Evolutionary conservation across 2,329 filamentous ascomycete genomes (phyloP).

Genomic region (Raffaelea arxii): DNA sequence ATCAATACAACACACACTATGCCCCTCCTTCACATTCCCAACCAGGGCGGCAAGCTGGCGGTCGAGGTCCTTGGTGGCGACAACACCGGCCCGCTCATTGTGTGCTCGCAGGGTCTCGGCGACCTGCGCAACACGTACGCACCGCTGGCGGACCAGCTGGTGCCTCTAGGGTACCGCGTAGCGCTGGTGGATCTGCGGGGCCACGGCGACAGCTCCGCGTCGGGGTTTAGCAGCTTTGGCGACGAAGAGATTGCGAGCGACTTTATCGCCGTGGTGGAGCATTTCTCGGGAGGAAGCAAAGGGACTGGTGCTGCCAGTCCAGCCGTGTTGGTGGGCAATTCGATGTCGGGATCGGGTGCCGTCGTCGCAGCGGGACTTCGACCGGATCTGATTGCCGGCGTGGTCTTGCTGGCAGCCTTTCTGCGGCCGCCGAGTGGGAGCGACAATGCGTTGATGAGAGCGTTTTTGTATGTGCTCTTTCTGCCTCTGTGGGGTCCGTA

Average conservation of each 20-base stretch:
- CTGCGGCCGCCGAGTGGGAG: constrained; percentile 9
- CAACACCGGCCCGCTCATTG: constrained; percentile 8
- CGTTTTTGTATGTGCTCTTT: constrained; percentile 5
- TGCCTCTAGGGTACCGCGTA: constrained; percentile 13
- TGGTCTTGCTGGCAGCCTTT: constrained; percentile 10
- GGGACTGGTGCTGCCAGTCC: not conserved
- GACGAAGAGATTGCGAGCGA: constrained; percentile 12
- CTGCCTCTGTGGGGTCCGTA: constrained; percentile 12
- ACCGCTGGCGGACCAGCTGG: constrained; percentile 11
- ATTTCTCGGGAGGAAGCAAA: not conserved
- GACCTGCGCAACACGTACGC: constrained; percentile 12
- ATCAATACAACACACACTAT: not conserved
- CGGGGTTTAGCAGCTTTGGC: constrained; percentile 8
- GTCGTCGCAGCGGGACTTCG: constrained; percentile 11
- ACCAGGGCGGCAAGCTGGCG: constrained; percentile 9
- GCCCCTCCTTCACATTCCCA: constrained; percentile 1
- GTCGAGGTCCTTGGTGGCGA: constrained; percentile 13
- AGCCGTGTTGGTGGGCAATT: constrained; percentile 12
- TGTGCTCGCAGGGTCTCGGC: constrained; percentile 13
- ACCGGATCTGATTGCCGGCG: constrained; percentile 12
- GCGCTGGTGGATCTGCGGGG: constrained; percentile 13
- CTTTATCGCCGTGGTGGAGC: constrained; percentile 7
- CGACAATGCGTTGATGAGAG: not conserved
- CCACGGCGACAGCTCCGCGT: constrained; percentile 9
- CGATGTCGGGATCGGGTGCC: constrained; percentile 11